These are phyloP conservation scores for Metschnikowia colocasiae DNA, from an alignment of 805 yeast genomes.

Conservation along the genomic window DNA sequence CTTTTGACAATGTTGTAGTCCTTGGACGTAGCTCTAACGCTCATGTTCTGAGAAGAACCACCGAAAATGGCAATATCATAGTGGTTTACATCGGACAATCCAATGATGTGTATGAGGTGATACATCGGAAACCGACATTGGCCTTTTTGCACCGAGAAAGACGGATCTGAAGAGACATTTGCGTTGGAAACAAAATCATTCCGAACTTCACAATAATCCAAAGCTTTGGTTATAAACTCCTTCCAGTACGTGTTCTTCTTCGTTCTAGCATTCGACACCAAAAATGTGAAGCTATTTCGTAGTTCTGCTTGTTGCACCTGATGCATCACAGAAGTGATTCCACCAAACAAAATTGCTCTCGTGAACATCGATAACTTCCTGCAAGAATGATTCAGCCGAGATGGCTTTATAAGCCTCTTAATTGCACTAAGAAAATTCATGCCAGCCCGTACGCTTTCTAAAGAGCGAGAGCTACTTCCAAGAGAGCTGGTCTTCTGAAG, in stretches of 20 bases:
- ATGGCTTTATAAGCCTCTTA: conserved; percentile 13
- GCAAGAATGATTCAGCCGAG: conserved; percentile 5
- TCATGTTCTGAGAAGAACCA: conserved; percentile 71
- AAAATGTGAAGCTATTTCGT: conserved; percentile 46
- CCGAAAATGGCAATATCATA: conserved; percentile 76
- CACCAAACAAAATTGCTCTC: conserved; percentile 62
- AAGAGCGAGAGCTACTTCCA: neutral
- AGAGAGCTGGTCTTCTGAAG: conserved; percentile 7
- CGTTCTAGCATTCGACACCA: conserved; percentile 21
- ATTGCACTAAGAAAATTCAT: conserved; percentile 19
- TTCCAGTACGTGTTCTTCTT: conserved; percentile 49
- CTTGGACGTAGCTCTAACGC: conserved; percentile 36
- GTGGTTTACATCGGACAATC: conserved; percentile 59
- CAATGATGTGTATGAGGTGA: conserved; percentile 69
- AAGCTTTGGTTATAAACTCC: conserved; percentile 62
- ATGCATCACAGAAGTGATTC: conserved; percentile 60
- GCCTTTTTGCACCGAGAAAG: conserved; percentile 7
- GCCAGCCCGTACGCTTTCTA: conserved; percentile 8
- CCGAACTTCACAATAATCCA: conserved; percentile 57
- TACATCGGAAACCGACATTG: conserved; percentile 64
- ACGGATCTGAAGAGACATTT: conserved; percentile 6
- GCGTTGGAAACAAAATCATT: conserved; percentile 33
- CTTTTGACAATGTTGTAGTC: conserved; percentile 33
- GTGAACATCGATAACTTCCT: conserved; percentile 47
- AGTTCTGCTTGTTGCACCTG: conserved; percentile 72